Percentiles rank a stretch among this genome's conserved stretches.
Evolutionary conservation across 208 protist genomes (phyloP).

Genomic region (Leishmania tropica): DNA sequence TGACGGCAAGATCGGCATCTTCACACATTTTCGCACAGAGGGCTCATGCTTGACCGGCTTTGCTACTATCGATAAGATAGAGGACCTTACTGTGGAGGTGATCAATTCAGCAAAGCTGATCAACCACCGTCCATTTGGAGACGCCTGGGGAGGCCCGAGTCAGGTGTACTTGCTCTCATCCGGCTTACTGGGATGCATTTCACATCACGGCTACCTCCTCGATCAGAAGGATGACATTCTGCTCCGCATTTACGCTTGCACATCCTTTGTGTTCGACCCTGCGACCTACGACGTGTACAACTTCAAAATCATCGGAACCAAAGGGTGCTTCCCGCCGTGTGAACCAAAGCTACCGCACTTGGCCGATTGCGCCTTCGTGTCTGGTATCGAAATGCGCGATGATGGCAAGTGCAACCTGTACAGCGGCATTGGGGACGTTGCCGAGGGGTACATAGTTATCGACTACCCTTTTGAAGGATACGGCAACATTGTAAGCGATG

Average conservation of each 20-base stretch:
- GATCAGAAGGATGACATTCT: slow-evolving; percentile 38
- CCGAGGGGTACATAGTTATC: slow-evolving; percentile 41
- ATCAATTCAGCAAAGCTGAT: slow-evolving; percentile 58
- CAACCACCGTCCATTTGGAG: slow-evolving; percentile 53
- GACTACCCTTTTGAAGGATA: slow-evolving; percentile 70
- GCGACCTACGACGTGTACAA: slow-evolving; percentile 40
- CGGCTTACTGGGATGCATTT: slow-evolving; percentile 53
- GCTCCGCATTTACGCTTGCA: slow-evolving; percentile 49
- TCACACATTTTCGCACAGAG: slow-evolving; percentile 59
- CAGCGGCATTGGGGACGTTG: slow-evolving; percentile 45
- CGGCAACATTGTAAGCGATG: slow-evolving; percentile 42
- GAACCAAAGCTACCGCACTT: slow-evolving; percentile 35
- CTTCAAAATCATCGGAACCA: slow-evolving; percentile 61
- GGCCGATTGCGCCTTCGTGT: slow-evolving; percentile 50
- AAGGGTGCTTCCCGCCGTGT: slow-evolving; percentile 39
- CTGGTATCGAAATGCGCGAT: slow-evolving; percentile 44
- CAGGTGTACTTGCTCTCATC: slow-evolving; percentile 49
- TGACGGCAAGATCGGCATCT: slow-evolving; percentile 55
- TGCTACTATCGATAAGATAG: slow-evolving; percentile 53
- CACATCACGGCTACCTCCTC: slow-evolving; percentile 51
- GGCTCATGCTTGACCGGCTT: slow-evolving; percentile 56
- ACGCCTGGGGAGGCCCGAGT: slow-evolving; percentile 55
- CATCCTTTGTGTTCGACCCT: slow-evolving; percentile 57
- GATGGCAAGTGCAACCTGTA: slow-evolving; percentile 54
- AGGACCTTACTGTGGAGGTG: slow-evolving; percentile 48